A percentile compares a stretch with the other conserved stretches of the same genome.
Conservation (phyloP, 768 basidiomycete genomes). For the Serendipita indica region DNA sequence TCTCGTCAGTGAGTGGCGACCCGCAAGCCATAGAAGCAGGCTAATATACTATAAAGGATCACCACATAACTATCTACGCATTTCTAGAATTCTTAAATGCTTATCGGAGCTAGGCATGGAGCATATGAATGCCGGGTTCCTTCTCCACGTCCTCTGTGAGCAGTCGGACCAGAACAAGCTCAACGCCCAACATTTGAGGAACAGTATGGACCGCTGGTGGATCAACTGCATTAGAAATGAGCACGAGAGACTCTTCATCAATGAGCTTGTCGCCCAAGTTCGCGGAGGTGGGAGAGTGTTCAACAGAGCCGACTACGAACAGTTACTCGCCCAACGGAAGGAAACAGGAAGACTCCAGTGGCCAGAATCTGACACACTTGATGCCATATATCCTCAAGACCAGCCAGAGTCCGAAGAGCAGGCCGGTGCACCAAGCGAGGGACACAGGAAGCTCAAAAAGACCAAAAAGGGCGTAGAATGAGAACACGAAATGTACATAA, state of each 20-base stretch:
- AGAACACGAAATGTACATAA: neutral
- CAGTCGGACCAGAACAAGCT: constrained; percentile 46
- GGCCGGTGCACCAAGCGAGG: neutral
- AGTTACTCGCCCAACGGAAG: constrained; percentile 26
- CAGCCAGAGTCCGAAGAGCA: no score
- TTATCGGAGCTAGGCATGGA: constrained; percentile 58
- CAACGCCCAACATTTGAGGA: constrained; percentile 17
- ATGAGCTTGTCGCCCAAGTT: constrained; percentile 34
- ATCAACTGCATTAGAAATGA: constrained; percentile 52
- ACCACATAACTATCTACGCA: constrained; percentile 61
- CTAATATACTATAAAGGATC: no score
- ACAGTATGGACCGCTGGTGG: constrained; percentile 71
- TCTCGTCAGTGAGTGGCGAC: constrained; percentile 40
- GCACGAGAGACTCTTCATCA: constrained; percentile 43
- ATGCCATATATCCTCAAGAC: no score
- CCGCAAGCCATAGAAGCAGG: no score
- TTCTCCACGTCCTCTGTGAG: constrained; percentile 53
- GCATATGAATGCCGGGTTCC: constrained; percentile 45
- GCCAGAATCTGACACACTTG: no score
- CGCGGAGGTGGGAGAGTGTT: constrained; percentile 28
- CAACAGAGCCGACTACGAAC: constrained; percentile 42
- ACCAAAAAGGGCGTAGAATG: neutral
- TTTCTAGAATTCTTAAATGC: constrained; percentile 63
- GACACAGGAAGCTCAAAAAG: neutral
- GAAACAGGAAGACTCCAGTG: neutral